phyloP scores from a whole-genome alignment of 129 eudicot species.

The sunflower (Helianthus annuus) region DNA sequence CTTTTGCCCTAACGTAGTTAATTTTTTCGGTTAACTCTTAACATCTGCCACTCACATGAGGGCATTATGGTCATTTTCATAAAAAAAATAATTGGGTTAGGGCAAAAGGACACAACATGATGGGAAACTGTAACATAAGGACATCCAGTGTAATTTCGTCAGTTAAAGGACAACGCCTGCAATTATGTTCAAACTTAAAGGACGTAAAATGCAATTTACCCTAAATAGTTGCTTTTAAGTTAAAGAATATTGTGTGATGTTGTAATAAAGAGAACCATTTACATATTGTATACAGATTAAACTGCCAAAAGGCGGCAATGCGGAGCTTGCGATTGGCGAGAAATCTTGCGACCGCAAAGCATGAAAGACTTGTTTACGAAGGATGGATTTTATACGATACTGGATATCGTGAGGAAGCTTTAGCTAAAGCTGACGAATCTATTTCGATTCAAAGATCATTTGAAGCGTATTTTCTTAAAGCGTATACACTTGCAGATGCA shows the following conservation, averaged over 20 bases:
- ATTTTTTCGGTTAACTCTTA: too few relatives aligned
- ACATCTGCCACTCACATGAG: too few relatives aligned
- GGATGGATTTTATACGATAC: conserved; percentile 84
- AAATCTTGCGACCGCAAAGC: conserved; percentile 49
- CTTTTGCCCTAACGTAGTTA: too few relatives aligned
- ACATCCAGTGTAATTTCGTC: too few relatives aligned
- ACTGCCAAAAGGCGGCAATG: conserved; percentile 81
- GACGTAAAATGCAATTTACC: too few relatives aligned
- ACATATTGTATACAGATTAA: conserved; percentile 47
- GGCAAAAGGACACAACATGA: too few relatives aligned
- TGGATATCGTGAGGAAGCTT: conserved; percentile 75
- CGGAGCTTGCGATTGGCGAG: conserved; percentile 71
- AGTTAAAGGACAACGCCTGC: too few relatives aligned
- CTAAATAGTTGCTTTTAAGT: neutral
- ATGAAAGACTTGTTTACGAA: conserved; percentile 73
- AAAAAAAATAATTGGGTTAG: too few relatives aligned
- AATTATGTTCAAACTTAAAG: too few relatives aligned
- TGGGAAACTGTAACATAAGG: too few relatives aligned
- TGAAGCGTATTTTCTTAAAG: conserved; percentile 79
- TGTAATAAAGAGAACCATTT: neutral
- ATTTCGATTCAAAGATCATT: conserved; percentile 68
- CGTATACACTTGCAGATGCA: conserved; percentile 65
- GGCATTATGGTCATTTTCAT: too few relatives aligned
- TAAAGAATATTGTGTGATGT: neutral
- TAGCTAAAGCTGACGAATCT: conserved; percentile 65